Base-by-base conservation (phyloP, 108 stramenopile species). In the Aurantiochytrium sp. region DNA sequence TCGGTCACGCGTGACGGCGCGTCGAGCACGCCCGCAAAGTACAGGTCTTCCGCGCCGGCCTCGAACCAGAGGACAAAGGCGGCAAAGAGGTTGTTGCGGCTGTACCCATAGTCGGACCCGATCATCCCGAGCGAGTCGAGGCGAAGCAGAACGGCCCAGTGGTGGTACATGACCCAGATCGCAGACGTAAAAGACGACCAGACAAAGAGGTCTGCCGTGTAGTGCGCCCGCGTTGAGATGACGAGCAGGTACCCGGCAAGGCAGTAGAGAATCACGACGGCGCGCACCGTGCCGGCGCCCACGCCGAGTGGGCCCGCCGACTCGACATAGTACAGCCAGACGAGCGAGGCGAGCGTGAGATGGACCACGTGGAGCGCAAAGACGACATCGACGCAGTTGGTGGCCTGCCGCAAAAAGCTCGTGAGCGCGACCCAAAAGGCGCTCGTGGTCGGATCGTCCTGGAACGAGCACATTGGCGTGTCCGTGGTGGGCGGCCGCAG, bases 251-350 rank as follows among this genome's bases (percentile, higher is more conserved):
- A 81, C 8, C 73, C 73, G 0, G 45, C n/a, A 48, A 2, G 1
- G 73, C 39, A 48, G 73, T 81, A 81, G 24, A 81, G 39, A 48
- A 81, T 30, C 15, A 81, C 73, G 17, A 48, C 45, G 39, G 12
- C 12, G 12, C 45, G 39, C 12, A 81, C 45, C 1, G 39, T 48
- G 3, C 39, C 12, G 21, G 39, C 42, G 27, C 39, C 24, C n/a
- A 48, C 73, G 6, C 45, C 45, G 8, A 81, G 21, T 24, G 39
- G 42, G 1, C 45, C 45, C 45, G 30, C 73, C 6, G 45, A n/a
- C 12, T 81, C 42, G 8, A 81, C 42, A 81, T 81, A 81, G 45
- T 81, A 81, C 12, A 81, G 45, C 73, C 73, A 81, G 30, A 81
- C 73, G 24, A 81, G 45, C 21, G 73, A 41, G 30, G 27, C 39